A percentile compares a stretch with the other conserved stretches of the same genome.
Evolutionary conservation across 1,284 basidiomycete species (phyloP).

Genomic region (Rhizopogon parksii): DNA sequence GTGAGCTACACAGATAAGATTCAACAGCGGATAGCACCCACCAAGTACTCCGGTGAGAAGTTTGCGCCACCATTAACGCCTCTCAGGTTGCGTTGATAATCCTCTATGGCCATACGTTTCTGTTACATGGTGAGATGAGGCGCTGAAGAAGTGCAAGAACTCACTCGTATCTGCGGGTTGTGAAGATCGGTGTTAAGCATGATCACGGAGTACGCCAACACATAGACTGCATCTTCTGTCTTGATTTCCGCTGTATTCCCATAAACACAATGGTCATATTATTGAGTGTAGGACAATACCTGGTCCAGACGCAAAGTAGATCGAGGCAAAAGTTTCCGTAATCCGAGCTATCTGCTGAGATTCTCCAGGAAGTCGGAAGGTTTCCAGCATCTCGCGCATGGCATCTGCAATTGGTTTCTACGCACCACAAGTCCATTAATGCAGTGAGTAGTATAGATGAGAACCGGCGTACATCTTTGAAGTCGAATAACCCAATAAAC

Average conservation of each 20-base stretch:
- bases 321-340: constrained; percentile 90
- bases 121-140: constrained; percentile 27
- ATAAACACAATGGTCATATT: constrained; percentile 4
- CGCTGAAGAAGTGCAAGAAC: constrained; percentile 17
- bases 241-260: constrained; percentile 71
- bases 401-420: constrained; percentile 94
- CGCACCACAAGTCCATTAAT: constrained; percentile 7
- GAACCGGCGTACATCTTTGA: constrained; percentile 63
- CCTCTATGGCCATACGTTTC: constrained; percentile 96
- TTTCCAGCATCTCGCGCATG: constrained; percentile 89
- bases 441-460: constrained; percentile 1
- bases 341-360: constrained; percentile 92
- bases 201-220: constrained; percentile 93
- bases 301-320: constrained; percentile 82
- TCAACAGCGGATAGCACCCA: constrained; percentile 31
- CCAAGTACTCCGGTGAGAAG: constrained; percentile 83
- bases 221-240: constrained; percentile 89
- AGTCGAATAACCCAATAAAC: constrained; percentile 89
- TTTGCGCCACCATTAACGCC: constrained; percentile 87
- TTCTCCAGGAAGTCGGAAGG: constrained; percentile 94
- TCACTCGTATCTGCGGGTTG: constrained; percentile 89
- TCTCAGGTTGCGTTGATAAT: constrained; percentile 88
- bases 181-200: constrained; percentile 98
- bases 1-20: constrained; percentile 9
- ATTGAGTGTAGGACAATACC: constrained; percentile 32